Evolutionary conservation across 1,284 basidiomycete genomes (phyloP), one percentile per base, ranked within the genome.

Genomic region (Rhizoctonia solani): DNA sequence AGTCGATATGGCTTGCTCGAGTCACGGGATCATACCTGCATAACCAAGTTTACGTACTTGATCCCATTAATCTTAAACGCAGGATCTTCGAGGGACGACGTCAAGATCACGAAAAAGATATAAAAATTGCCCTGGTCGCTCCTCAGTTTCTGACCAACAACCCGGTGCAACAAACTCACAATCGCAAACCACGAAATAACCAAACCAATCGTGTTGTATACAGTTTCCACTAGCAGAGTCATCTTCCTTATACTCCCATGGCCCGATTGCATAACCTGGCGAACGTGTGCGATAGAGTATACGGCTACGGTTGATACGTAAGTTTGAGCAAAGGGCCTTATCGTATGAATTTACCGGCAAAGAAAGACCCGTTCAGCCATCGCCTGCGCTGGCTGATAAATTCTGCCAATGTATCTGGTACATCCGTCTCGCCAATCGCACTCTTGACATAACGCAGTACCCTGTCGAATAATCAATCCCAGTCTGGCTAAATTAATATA

Each of bases 361-460:
- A 98, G 81, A 99, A 96, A 0, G 94, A 97, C 5, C 94, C 94
- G 73, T 94, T 94, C 4, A 94, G 81, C 90, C 95, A 98, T 65
- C 95, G 84, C 47, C 95, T 82, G 3, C 95, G 87, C 75, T 99
- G 96, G 54, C 85, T 85, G 76, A 99, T 98, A 75, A 99, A 97
- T 77, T 99, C 97, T 9, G 95, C 88, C 21, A 98, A 83, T 0
- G 87, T 84, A 73, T 98, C 95, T 3, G 97, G 97, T 8, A 98
- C 93, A 76, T 99, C 97, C 0, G 97, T 99, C 76, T 98, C 96
- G 8, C 92, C 97, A 30, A 94, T 87, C 0, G 97, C 95, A 30
- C 89, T 88, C 78, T 95, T 97, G 74, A 99, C 96, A 74, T 95
- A 99, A 79, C 92, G 94, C 55, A 99, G 83, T 4, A 98, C 85